Percentiles rank a stretch among this genome's conserved stretches.
Evolutionary conservation across 139 green algal genomes (phyloP).

Genomic region (Edaphochlamys debaryana): DNA sequence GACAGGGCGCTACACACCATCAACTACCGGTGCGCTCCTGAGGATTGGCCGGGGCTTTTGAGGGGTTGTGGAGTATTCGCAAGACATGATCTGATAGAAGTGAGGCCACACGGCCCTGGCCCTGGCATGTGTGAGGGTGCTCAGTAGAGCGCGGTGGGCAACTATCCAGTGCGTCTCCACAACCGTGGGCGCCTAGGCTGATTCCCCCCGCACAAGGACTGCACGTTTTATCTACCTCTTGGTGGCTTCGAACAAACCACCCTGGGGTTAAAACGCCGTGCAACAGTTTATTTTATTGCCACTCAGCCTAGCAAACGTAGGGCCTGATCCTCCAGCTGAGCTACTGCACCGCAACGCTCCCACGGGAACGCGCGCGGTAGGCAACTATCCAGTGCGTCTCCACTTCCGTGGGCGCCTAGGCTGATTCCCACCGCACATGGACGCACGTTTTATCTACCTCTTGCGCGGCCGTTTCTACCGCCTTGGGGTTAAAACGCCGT

Average conservation of each 20-base stretch:
- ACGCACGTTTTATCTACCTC: conserved; percentile 8
- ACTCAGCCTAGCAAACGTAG: too few species aligned
- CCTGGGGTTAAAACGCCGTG: conserved; percentile 23
- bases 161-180: neutral
- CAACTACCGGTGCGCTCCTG: conserved; percentile 72
- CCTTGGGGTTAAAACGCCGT: neutral
- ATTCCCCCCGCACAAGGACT: conserved; percentile 3
- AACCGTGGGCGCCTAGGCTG: neutral
- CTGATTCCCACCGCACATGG: neutral
- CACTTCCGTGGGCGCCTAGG: neutral
- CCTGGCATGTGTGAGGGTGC: too few species aligned
- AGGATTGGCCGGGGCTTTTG: too few species aligned
- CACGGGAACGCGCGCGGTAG: too few species aligned
- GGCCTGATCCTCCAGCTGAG: too few species aligned
- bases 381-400: neutral
- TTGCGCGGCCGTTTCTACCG: neutral
- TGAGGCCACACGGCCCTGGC: too few species aligned
- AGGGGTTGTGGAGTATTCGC: too few species aligned
- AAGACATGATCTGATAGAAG: too few species aligned
- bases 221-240: conserved; percentile 25
- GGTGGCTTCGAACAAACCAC: neutral
- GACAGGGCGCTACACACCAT: conserved; percentile 91
- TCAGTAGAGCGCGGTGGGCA: too few species aligned
- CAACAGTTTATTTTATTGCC: too few species aligned
- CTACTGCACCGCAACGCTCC: too few species aligned